Evolutionary conservation across 164 flowering plant species (phyloP).

Genomic region (Macadamia integrifolia): DNA sequence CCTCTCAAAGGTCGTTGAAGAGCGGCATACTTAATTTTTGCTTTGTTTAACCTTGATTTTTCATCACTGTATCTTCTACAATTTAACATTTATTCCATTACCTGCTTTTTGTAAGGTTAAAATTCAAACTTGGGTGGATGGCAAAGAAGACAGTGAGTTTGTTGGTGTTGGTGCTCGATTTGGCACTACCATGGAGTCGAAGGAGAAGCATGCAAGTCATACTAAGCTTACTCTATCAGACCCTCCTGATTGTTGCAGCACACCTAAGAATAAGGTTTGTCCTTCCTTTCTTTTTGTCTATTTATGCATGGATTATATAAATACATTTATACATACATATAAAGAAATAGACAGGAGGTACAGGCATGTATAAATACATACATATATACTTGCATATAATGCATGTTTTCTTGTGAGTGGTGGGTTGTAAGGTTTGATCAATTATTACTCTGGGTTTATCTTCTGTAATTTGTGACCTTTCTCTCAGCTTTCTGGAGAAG

Average conservation of each 20-base stretch:
- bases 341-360: no score
- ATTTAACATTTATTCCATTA: no score
- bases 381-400: not conserved
- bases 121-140: constrained; percentile 51
- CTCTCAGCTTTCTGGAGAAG: constrained; percentile 65
- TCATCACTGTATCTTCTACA: not conserved
- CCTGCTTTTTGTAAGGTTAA: constrained; percentile 43
- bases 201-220: constrained; percentile 64
- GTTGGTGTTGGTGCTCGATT: constrained; percentile 81
- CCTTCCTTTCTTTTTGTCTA: not conserved
- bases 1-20: no score
- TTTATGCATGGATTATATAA: no score
- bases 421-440: no score
- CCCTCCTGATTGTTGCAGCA: constrained; percentile 60
- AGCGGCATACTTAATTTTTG: no score
- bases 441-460: not conserved
- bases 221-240: constrained; percentile 47
- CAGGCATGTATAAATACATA: no score
- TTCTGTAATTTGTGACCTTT: constrained; percentile 2
- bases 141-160: constrained; percentile 35
- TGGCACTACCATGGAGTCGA: constrained; percentile 60
- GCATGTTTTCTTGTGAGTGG: no score
- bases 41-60: not conserved
- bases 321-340: not conserved
- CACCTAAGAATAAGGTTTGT: constrained; percentile 51